These are phyloP conservation scores for Penicillium sp. DNA, from an alignment of 2,329 filamentous ascomycete species.

Conservation along the genomic window DNA sequence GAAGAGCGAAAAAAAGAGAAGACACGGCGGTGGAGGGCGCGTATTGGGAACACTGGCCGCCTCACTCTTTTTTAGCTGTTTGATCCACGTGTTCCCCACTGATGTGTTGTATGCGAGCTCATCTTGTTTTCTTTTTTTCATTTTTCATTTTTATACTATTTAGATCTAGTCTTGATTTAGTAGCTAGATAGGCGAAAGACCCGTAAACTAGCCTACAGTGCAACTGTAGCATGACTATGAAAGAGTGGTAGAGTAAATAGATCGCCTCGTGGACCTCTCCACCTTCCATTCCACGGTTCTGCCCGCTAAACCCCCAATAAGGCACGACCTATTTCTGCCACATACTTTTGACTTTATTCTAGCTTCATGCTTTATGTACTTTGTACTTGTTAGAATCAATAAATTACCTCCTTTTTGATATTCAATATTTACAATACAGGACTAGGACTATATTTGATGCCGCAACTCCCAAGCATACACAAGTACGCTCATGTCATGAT, in stretches of 20 bases:
- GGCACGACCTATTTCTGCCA: conserved; percentile 2
- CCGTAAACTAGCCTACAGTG: neutral
- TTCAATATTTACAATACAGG: conserved; percentile 16
- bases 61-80: conserved; percentile 19
- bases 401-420: conserved; percentile 10
- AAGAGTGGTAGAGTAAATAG: neutral
- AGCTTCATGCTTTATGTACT: neutral
- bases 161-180: too few relatives aligned
- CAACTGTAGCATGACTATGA: neutral
- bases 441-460: neutral
- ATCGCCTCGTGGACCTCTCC: conserved; percentile 24
- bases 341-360: conserved; percentile 3
- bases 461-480: neutral
- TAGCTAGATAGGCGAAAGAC: neutral
- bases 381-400: neutral
- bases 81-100: conserved; percentile 22
- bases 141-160: too few relatives aligned
- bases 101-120: neutral
- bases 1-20: conserved; percentile 7
- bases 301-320: conserved; percentile 9
- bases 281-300: conserved; percentile 26
- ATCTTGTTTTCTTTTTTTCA: too few relatives aligned
- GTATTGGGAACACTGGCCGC: conserved; percentile 17
- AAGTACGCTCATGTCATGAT: conserved; percentile 49
- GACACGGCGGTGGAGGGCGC: conserved; percentile 20